These are phyloP conservation scores for Lojkania enalia DNA, from an alignment of 2,329 filamentous ascomycete genomes.

Conservation along the genomic window DNA sequence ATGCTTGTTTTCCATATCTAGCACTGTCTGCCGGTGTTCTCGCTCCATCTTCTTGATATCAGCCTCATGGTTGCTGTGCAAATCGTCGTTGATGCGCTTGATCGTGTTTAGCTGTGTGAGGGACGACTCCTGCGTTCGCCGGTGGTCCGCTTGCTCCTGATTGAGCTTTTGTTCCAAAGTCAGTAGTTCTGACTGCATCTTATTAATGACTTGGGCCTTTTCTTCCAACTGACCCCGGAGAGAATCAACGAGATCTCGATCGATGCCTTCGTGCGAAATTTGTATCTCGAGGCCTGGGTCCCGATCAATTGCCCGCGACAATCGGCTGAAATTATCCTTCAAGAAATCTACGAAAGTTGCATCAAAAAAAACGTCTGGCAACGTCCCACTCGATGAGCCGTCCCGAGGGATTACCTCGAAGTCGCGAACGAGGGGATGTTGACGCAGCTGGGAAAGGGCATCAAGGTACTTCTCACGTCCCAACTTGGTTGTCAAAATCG, in stretches of 20 bases:
- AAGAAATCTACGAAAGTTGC: conserved; percentile 87
- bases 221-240: conserved; percentile 77
- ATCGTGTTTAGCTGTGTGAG: conserved; percentile 56
- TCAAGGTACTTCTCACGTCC: conserved; percentile 88
- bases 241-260: conserved; percentile 88
- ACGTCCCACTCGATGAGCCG: conserved; percentile 48
- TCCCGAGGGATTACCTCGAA: conserved; percentile 84
- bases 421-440: conserved; percentile 78
- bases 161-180: conserved; percentile 62
- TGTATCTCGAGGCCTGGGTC: conserved; percentile 87
- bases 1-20: conserved; percentile 54
- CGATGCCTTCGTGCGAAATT: conserved; percentile 85
- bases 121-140: conserved; percentile 59
- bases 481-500: conserved; percentile 74
- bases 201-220: conserved; percentile 64
- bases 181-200: conserved; percentile 60
- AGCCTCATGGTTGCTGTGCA: conserved; percentile 71
- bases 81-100: conserved; percentile 68
- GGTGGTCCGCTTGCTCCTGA: conserved; percentile 74
- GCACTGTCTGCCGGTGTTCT: conserved; percentile 34
- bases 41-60: conserved; percentile 59
- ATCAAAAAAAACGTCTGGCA: conserved; percentile 86
- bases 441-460: conserved; percentile 74
- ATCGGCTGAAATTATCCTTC: conserved; percentile 90
- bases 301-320: conserved; percentile 83